Evolutionary conservation across 345 rosid genomes (phyloP), one percentile per base, ranked within the genome.

Genomic region (Garcia nutans): DNA sequence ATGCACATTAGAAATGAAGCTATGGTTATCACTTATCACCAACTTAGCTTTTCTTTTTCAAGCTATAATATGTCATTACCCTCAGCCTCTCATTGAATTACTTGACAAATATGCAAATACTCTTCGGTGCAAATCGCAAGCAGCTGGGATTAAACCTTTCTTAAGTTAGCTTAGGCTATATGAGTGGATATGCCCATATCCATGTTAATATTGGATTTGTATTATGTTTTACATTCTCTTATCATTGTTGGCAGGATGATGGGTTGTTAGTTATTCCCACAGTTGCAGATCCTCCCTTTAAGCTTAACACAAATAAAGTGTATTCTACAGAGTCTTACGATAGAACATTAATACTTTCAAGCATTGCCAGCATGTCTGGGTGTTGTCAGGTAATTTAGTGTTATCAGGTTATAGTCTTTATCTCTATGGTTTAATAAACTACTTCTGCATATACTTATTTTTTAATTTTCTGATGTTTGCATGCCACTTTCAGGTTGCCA

Each of bases 321-420:
- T 61, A 58, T 78, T 71, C 80, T 79, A 77, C 82, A 61, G 97
- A 89, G 84, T 87, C 88, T 83, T 83, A 85, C 68, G 86, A 89
- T 78, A 82, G 94, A 77, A 86, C 87, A 47, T 86, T 78, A 57
- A 81, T 87, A 28, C 83, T 90, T 75, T 82, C 89, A 47, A 85
- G 94, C 84, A 85, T 95, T 67, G 89, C 97, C 41, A 95, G 96
- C 88, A 82, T 93, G 93, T 93, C 99, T 61, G 97, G 97, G 3
- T 90, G 97, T 79, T 93, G 99, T 82, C 96, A 95, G 94, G 99
- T 91, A 81, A 72, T 41, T 70, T 73, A 11, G 31, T 20, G 33
- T 56, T 78, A 20, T 47, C 20, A 37, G 50, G 26, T 65, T 73
- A 62, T 37, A 75, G 59, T 60, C 77, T 67, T 75, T 58, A 49